Conservation (phyloP, 768 basidiomycete genomes). For the Suillus subaureus region DNA sequence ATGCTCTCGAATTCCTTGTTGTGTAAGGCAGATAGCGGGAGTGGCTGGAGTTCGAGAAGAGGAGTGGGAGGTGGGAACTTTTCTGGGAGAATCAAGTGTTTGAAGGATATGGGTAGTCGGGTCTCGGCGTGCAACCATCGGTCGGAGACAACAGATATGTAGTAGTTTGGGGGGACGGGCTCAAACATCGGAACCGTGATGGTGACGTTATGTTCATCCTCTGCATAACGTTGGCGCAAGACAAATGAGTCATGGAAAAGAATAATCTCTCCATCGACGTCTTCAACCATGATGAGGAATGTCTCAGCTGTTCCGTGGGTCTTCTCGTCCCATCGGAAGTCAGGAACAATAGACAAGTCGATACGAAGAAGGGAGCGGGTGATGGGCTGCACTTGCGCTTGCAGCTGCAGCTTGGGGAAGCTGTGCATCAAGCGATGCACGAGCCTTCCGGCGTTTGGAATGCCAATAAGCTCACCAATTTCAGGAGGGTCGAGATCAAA, state of each 20-base stretch:
- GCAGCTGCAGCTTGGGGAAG: slow-evolving; percentile 95
- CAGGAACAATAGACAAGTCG: slow-evolving; percentile 93
- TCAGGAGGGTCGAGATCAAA: slow-evolving; percentile 92
- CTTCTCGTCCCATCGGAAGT: slow-evolving; percentile 98
- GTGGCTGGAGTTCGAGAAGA: slow-evolving; percentile 88
- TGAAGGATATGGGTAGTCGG: slow-evolving; percentile 93
- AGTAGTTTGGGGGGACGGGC: slow-evolving; percentile 97
- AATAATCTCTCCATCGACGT: slow-evolving; percentile 95
- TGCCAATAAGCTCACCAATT: slow-evolving; percentile 92
- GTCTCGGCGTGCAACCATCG: slow-evolving; percentile 97
- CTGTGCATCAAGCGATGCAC: slow-evolving; percentile 93
- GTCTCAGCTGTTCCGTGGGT: slow-evolving; percentile 87
- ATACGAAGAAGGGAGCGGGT: slow-evolving; percentile 91
- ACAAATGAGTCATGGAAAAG: slow-evolving; percentile 95
- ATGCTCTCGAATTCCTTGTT: slow-evolving; percentile 91
- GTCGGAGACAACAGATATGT: slow-evolving; percentile 92
- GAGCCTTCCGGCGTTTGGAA: slow-evolving; percentile 89
- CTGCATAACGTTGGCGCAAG: slow-evolving; percentile 88
- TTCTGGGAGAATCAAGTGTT: slow-evolving; percentile 95
- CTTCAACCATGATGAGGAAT: slow-evolving; percentile 93
- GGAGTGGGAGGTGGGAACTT: slow-evolving; percentile 94
- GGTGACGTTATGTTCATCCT: slow-evolving; percentile 92
- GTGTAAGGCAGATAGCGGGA: slow-evolving; percentile 89
- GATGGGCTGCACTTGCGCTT: slow-evolving; percentile 96
- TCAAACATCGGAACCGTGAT: slow-evolving; percentile 97